Evolutionary conservation across 1,139 yeast genomes (phyloP).

Genomic region (Hyphopichia pseudoburtonii): DNA sequence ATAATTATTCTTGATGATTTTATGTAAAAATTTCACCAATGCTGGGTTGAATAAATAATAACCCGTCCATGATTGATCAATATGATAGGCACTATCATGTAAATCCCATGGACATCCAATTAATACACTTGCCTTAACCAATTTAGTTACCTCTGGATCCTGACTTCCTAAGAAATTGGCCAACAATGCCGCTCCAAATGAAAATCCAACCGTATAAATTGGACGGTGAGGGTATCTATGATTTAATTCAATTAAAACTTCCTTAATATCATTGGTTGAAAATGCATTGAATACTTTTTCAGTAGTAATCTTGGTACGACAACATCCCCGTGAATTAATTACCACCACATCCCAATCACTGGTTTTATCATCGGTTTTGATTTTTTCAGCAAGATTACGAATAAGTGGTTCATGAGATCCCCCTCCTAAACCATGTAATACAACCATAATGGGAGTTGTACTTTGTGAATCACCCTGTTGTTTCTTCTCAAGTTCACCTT

Average conservation of each 20-base stretch:
- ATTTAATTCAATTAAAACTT: slow-evolving; percentile 54
- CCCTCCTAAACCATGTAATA: slow-evolving; percentile 86
- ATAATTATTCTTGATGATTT: slow-evolving; percentile 62
- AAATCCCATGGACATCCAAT: slow-evolving; percentile 89
- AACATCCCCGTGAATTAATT: slow-evolving; percentile 83
- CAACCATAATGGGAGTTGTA: slow-evolving; percentile 61
- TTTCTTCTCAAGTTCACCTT: slow-evolving; percentile 32
- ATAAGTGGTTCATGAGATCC: slow-evolving; percentile 90
- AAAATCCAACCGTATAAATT: slow-evolving; percentile 75
- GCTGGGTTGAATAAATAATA: slow-evolving; percentile 60
- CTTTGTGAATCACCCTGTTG: slow-evolving; percentile 25
- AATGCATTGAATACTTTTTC: slow-evolving; percentile 74
- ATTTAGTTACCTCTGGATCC: slow-evolving; percentile 39
- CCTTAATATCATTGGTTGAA: slow-evolving; percentile 72
- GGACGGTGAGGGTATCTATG: slow-evolving; percentile 67
- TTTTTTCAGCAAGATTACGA: slow-evolving; percentile 54
- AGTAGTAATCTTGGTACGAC: slow-evolving; percentile 74
- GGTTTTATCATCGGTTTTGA: slow-evolving; percentile 23
- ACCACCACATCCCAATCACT: slow-evolving; percentile 62
- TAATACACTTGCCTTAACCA: slow-evolving; percentile 63
- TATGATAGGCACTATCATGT: slow-evolving; percentile 51
- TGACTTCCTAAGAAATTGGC: slow-evolving; percentile 80
- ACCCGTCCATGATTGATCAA: slow-evolving; percentile 60
- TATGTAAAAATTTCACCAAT: slow-evolving; percentile 63
- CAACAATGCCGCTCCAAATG: slow-evolving; percentile 83